These are phyloP conservation scores for Sedum album DNA, from an alignment of 164 flowering plant genomes.

Conservation along the genomic window DNA sequence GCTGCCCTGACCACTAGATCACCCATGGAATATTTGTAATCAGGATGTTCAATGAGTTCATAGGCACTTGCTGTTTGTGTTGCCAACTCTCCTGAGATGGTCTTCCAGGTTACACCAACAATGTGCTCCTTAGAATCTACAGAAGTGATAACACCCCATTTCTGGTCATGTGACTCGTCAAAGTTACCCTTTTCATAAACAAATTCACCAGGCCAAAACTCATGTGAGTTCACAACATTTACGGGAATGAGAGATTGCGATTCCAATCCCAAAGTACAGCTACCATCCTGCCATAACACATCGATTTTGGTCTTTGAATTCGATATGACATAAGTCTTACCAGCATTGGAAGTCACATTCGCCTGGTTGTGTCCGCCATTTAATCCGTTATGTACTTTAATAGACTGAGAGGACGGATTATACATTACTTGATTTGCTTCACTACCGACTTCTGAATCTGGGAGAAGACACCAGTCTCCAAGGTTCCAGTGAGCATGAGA, in stretches of 20 bases:
- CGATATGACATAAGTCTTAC: slow-evolving; percentile 43
- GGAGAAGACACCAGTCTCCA: slow-evolving; percentile 85
- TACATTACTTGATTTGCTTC: slow-evolving; percentile 14
- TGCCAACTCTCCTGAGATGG: slow-evolving; percentile 14
- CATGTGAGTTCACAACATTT: slow-evolving; percentile 51
- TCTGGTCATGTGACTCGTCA: slow-evolving; percentile 37
- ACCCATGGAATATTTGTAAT: slow-evolving; percentile 52
- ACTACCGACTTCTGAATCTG: slow-evolving; percentile 17
- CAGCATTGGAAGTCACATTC: slow-evolving; percentile 14
- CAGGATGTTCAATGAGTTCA: slow-evolving; percentile 87
- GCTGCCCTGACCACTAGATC: slow-evolving; percentile 53
- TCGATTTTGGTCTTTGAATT: slow-evolving; percentile 62
- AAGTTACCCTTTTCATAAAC: slow-evolving; percentile 46
- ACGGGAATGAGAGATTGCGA: slow-evolving; percentile 44
- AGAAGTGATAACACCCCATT: slow-evolving; percentile 58
- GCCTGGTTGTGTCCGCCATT: slow-evolving; percentile 18
- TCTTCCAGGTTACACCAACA: slow-evolving; percentile 58
- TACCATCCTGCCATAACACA: slow-evolving; percentile 92
- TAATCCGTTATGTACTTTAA: slow-evolving; percentile 9
- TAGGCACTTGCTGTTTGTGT: slow-evolving; percentile 73
- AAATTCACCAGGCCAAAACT: slow-evolving; percentile 75
- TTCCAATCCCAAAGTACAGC: slow-evolving; percentile 40
- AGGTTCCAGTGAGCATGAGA: slow-evolving; percentile 77
- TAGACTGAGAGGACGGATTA: slow-evolving; percentile 12
- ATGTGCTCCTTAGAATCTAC: slow-evolving; percentile 75